These are phyloP conservation scores for Avicennia marina DNA, from an alignment of 257 asterid genomes.

Conservation along the genomic window DNA sequence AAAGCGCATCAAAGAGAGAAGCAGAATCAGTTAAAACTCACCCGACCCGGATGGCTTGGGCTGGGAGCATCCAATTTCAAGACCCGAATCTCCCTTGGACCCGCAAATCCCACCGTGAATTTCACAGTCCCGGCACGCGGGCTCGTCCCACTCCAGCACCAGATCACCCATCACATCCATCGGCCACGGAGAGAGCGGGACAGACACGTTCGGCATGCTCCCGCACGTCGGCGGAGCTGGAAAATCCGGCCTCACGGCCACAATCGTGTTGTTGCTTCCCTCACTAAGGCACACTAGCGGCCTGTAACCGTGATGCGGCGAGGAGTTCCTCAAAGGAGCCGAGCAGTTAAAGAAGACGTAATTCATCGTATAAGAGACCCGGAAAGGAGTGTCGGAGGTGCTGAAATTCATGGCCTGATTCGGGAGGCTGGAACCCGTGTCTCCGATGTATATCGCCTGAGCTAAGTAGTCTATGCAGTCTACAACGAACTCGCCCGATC, in stretches of 20 bases:
- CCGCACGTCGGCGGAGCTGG: conserved; percentile 32
- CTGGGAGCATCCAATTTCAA: conserved; percentile 31
- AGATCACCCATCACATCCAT: conserved; percentile 24
- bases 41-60: conserved; percentile 21
- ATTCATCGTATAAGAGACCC: not conserved
- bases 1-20: not conserved
- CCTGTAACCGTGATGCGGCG: not conserved
- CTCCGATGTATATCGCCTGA: conserved; percentile 33
- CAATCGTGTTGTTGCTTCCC: conserved; percentile 21
- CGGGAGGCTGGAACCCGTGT: conserved; percentile 46
- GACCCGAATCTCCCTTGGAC: conserved; percentile 19
- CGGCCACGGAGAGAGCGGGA: conserved; percentile 30
- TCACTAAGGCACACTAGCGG: conserved; percentile 27
- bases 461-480: conserved; percentile 35
- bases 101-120: conserved; percentile 36
- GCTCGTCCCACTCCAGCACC: conserved; percentile 40
- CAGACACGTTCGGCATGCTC: conserved; percentile 20
- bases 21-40: conserved; percentile 16
- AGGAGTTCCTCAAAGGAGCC: not conserved
- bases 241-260: conserved; percentile 15
- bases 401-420: conserved; percentile 36
- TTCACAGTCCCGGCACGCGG: conserved; percentile 42
- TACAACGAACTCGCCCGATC: conserved; percentile 51
- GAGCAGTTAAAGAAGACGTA: conserved; percentile 45
- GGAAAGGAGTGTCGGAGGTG: conserved; percentile 31